Evolutionary conservation across 768 basidiomycete genomes (phyloP).

Genomic region (Podaxis pistillaris): DNA sequence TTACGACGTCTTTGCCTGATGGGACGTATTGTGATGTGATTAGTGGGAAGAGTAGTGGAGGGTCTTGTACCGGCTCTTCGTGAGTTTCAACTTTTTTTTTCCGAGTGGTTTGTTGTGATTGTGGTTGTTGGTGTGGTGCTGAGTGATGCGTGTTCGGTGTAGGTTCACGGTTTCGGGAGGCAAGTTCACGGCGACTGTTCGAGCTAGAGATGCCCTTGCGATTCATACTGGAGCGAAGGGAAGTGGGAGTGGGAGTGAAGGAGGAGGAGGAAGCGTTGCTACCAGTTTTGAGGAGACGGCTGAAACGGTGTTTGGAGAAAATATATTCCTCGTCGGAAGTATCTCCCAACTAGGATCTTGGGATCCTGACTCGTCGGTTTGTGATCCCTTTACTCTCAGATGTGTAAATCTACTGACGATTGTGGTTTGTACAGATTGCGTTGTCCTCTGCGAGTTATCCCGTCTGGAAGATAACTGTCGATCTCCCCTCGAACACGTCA

Average conservation of each 20-base stretch:
- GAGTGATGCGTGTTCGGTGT: neutral
- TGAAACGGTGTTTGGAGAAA: slow-evolving; percentile 58
- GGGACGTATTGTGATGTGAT: slow-evolving; percentile 68
- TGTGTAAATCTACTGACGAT: neutral
- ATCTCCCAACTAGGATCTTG: slow-evolving; percentile 54
- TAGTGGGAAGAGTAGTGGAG: slow-evolving; percentile 38
- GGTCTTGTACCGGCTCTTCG: slow-evolving; percentile 50
- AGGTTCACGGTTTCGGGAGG: slow-evolving; percentile 53
- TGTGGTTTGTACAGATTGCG: slow-evolving; percentile 35
- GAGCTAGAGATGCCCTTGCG: slow-evolving; percentile 52
- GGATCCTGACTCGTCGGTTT: slow-evolving; percentile 45
- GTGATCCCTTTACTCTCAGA: slow-evolving; percentile 11
- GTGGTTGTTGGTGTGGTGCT: neutral
- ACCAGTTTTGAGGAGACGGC: slow-evolving; percentile 55
- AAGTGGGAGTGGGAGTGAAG: slow-evolving; percentile 22
- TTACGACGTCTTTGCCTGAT: slow-evolving; percentile 54
- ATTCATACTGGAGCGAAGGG: slow-evolving; percentile 48
- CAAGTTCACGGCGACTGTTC: slow-evolving; percentile 46
- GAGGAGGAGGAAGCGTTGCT: slow-evolving; percentile 26
- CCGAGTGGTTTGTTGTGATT: neutral
- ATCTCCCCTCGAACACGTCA: slow-evolving; percentile 44
- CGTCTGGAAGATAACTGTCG: slow-evolving; percentile 49
- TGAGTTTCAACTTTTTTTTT: slow-evolving; percentile 26
- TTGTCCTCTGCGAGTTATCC: slow-evolving; percentile 54
- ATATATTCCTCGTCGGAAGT: slow-evolving; percentile 59